Conservation (phyloP, 495 filamentous ascomycete species). For the Penicillium taxi region DNA sequence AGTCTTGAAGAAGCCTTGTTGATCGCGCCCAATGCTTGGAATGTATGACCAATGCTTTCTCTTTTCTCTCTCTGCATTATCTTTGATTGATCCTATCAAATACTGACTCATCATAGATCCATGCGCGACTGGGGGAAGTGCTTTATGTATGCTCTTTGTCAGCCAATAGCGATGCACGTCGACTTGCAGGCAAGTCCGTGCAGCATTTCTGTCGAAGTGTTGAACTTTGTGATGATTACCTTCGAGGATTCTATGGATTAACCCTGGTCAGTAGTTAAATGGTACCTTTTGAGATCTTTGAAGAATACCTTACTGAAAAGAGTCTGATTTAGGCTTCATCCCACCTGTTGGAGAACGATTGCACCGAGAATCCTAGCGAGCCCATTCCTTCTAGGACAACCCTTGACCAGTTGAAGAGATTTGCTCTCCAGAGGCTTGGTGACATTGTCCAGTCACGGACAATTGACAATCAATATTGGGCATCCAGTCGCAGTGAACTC, state of each 20-base stretch:
- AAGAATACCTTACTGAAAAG: neutral
- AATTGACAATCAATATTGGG: constrained; percentile 50
- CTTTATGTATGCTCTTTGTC: constrained; percentile 58
- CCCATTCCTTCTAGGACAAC: constrained; percentile 35
- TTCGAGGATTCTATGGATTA: constrained; percentile 87
- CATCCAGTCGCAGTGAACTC: constrained; percentile 66
- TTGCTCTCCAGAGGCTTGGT: constrained; percentile 64
- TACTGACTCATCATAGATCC: constrained; percentile 48
- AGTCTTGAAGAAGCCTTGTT: constrained; percentile 86
- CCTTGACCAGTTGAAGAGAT: constrained; percentile 59
- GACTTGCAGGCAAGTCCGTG: constrained; percentile 59
- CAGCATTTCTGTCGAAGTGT: constrained; percentile 82
- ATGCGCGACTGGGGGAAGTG: constrained; percentile 80
- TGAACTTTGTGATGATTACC: constrained; percentile 86
- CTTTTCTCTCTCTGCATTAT: neutral
- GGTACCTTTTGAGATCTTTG: neutral
- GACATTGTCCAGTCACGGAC: constrained; percentile 62
- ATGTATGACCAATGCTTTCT: constrained; percentile 49
- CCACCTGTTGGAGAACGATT: constrained; percentile 13
- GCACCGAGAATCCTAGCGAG: constrained; percentile 2
- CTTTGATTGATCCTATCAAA: neutral
- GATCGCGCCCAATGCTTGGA: constrained; percentile 90
- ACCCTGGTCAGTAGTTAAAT: constrained; percentile 52
- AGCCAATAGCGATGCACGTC: constrained; percentile 34
- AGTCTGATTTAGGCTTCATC: constrained; percentile 16